Evolutionary conservation across 2,329 filamentous ascomycete species (phyloP).

Genomic region (Xylariaceae sp.): DNA sequence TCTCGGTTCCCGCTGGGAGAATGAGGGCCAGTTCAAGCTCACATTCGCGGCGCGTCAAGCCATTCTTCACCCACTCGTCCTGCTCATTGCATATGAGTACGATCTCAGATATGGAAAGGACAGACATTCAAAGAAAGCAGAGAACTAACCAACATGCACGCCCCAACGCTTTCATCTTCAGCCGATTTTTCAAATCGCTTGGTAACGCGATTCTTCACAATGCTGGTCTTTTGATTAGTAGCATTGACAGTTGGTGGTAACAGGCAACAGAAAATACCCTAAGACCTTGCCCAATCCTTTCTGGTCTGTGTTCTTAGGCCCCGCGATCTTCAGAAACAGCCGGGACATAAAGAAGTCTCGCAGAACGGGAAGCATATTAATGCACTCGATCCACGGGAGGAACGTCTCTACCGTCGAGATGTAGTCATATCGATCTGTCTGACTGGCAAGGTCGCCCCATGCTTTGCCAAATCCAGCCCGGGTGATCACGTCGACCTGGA

Average conservation of each 20-base stretch:
- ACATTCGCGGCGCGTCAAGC: slow-evolving; percentile 24
- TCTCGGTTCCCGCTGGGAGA: slow-evolving; percentile 25
- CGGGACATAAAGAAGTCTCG: slow-evolving; percentile 23
- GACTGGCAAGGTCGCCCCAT: slow-evolving; percentile 26
- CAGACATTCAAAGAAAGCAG: neutral
- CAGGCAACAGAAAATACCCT: slow-evolving; percentile 15
- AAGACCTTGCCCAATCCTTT: slow-evolving; percentile 26
- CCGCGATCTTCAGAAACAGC: slow-evolving; percentile 23
- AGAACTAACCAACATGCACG: slow-evolving; percentile 24
- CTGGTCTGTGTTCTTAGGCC: slow-evolving; percentile 23
- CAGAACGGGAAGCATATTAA: slow-evolving; percentile 24
- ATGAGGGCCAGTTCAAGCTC: slow-evolving; percentile 26
- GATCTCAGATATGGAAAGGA: neutral
- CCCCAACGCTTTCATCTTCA: neutral
- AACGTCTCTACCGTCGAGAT: slow-evolving; percentile 21
- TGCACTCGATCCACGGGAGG: slow-evolving; percentile 22
- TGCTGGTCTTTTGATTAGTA: slow-evolving; percentile 13
- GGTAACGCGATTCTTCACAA: slow-evolving; percentile 20
- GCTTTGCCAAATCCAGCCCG: slow-evolving; percentile 23
- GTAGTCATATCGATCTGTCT: slow-evolving; percentile 27
- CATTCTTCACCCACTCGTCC: slow-evolving; percentile 27
- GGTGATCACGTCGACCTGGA: slow-evolving; percentile 28
- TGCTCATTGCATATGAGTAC: slow-evolving; percentile 1
- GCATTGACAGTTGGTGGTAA: neutral
- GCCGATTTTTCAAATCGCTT: slow-evolving; percentile 17